phyloP scores from a whole-genome alignment of 73 alveolate species.

The Paramecium octaurelia region DNA sequence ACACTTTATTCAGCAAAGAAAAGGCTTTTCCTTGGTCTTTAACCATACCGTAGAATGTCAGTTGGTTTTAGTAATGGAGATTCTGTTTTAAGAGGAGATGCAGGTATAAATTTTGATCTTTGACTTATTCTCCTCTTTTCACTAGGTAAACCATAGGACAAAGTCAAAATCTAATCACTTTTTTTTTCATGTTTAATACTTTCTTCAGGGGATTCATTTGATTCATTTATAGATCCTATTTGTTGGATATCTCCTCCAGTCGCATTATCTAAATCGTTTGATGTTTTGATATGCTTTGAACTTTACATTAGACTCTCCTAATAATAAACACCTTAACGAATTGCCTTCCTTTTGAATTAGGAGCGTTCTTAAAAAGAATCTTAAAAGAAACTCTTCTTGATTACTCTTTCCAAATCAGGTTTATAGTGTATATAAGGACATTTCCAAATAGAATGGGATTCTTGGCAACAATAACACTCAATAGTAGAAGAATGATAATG shows the following conservation, averaged over 20 bases:
- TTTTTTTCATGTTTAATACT: not conserved
- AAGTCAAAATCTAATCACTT: not conserved
- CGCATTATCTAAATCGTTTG: not conserved
- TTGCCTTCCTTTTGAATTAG: not conserved
- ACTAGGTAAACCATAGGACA: not conserved
- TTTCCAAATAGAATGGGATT: not conserved
- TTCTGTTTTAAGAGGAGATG: not conserved
- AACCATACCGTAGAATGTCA: not conserved
- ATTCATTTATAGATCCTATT: not conserved
- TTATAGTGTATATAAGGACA: not conserved
- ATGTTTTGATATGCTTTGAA: not conserved
- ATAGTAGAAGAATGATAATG: not conserved
- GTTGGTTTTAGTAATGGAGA: not conserved
- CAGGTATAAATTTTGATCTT: not conserved
- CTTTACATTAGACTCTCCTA: not conserved
- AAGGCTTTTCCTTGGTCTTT: not conserved
- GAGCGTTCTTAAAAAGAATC: not conserved
- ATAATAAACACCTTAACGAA: not conserved
- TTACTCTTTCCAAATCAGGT: slow-evolving; percentile 8
- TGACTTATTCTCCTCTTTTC: not conserved
- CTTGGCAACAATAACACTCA: not conserved
- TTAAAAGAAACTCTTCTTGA: not conserved
- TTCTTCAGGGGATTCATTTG: not conserved
- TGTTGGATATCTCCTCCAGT: not conserved
- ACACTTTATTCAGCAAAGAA: not conserved